Evolutionary conservation across 2,329 filamentous ascomycete species (phyloP).

Genomic region (Colletotrichum musicola): DNA sequence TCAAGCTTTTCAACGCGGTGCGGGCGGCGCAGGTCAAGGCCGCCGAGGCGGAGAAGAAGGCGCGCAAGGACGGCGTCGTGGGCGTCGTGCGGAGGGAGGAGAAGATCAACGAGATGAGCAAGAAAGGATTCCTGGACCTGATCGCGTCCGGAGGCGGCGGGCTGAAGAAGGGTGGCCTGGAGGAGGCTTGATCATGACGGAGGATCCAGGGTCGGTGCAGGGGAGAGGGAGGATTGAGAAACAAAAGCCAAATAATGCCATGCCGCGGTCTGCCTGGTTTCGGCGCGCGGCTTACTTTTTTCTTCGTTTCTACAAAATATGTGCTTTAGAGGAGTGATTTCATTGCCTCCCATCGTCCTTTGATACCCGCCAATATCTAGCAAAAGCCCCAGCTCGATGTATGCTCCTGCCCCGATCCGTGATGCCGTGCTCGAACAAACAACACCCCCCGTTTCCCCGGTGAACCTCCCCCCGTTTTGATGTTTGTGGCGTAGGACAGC

Average conservation of each 20-base stretch:
- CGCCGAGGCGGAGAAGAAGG: constrained; percentile 78
- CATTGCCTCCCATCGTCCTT: constrained; percentile 41
- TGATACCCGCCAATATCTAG: constrained; percentile 41
- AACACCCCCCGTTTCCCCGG: constrained; percentile 10
- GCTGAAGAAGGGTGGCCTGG: constrained; percentile 69
- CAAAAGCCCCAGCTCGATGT: constrained; percentile 35
- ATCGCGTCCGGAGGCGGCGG: constrained; percentile 76
- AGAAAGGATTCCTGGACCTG: constrained; percentile 94
- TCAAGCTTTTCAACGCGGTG: constrained; percentile 97
- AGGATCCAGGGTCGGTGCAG: too few relatives aligned
- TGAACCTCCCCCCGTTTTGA: not conserved
- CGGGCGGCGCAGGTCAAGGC: constrained; percentile 92
- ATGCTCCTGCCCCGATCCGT: constrained; percentile 12
- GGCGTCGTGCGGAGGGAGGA: constrained; percentile 86
- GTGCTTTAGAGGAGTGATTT: constrained; percentile 42
- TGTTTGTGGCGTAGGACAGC: constrained; percentile 15
- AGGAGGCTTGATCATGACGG: constrained; percentile 61
- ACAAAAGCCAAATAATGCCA: constrained; percentile 6
- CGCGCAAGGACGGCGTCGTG: constrained; percentile 79
- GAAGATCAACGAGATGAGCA: constrained; percentile 94
- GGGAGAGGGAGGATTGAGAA: constrained; percentile 1
- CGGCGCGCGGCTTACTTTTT: constrained; percentile 4
- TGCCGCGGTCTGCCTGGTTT: constrained; percentile 28
- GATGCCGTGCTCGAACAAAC: constrained; percentile 31
- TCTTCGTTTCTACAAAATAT: constrained; percentile 15